Percentiles rank a stretch among this genome's conserved stretches.
phyloP scores from a whole-genome alignment of 305 asterid genomes.

The Salvia sclarea region DNA sequence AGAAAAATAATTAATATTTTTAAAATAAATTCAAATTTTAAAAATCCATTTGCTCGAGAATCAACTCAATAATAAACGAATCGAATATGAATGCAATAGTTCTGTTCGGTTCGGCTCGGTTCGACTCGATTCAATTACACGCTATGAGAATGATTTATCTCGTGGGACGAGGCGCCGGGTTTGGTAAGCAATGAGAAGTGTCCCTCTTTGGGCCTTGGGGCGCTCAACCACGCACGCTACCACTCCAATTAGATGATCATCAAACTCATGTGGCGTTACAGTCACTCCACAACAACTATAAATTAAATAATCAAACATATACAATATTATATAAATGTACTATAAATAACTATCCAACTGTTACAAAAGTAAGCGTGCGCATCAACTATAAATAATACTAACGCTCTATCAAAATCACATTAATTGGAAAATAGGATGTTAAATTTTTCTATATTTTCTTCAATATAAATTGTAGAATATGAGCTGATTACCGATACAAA shows the following conservation, averaged over 20 bases:
- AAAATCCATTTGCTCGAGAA: too few relatives aligned
- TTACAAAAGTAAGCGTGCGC: too few relatives aligned
- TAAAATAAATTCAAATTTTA: too few relatives aligned
- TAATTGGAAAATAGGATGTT: not conserved
- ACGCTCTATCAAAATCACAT: not conserved
- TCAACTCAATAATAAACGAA: too few relatives aligned
- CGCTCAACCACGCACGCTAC: constrained; percentile 34
- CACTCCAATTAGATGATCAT: constrained; percentile 21
- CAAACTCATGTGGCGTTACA: constrained; percentile 28
- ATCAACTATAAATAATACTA: too few relatives aligned
- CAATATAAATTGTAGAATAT: too few relatives aligned
- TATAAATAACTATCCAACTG: not conserved
- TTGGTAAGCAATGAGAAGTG: constrained; percentile 35
- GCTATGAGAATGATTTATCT: not conserved
- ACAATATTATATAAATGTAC: too few relatives aligned
- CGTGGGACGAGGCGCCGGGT: not conserved
- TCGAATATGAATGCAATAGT: too few relatives aligned
- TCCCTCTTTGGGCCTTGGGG: constrained; percentile 31
- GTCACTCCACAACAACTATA: not conserved
- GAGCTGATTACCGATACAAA: not conserved
- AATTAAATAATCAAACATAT: not conserved
- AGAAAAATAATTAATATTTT: too few relatives aligned
- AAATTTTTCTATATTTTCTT: too few relatives aligned
- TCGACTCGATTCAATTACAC: too few relatives aligned
- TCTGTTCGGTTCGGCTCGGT: too few relatives aligned